These are phyloP conservation scores for Cutaneotrichosporon dermatis DNA, from an alignment of 1,284 basidiomycete species.

Conservation along the genomic window DNA sequence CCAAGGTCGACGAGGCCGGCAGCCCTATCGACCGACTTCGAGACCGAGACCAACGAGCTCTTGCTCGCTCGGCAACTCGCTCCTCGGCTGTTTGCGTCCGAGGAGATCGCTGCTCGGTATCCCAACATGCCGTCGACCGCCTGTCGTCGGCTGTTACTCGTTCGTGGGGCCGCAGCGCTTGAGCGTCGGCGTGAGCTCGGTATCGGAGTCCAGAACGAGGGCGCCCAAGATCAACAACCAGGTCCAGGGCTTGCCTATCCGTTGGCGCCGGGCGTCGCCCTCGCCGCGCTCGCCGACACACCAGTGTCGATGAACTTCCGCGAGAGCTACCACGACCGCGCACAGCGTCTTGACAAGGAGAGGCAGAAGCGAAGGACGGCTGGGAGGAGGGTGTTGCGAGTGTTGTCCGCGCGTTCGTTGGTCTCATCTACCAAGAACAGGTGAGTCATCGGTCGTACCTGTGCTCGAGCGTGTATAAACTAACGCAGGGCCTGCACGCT, in stretches of 20 bases:
- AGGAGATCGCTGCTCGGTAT: constrained; percentile 75
- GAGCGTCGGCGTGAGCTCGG: constrained; percentile 77
- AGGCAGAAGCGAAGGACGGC: constrained; percentile 19
- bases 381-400: constrained; percentile 48
- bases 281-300: constrained; percentile 12
- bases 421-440: constrained; percentile 54
- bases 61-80: constrained; percentile 79
- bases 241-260: constrained; percentile 27
- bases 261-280: constrained; percentile 59
- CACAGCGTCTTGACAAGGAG: constrained; percentile 10
- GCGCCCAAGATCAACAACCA: constrained; percentile 16
- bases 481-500: constrained; percentile 62
- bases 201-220: constrained; percentile 28
- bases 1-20: constrained; percentile 32
- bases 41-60: constrained; percentile 62
- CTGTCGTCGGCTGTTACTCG: constrained; percentile 86
- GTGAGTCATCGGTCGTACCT: constrained; percentile 35
- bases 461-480: constrained; percentile 20
- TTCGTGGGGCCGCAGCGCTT: constrained; percentile 82
- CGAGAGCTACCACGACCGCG: constrained; percentile 16
- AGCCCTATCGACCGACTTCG: constrained; percentile 5
- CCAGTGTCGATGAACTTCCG: constrained; percentile 28
- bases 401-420: constrained; percentile 53
- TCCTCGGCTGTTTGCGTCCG: constrained; percentile 87
- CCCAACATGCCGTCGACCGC: constrained; percentile 89